phyloP scores from a whole-genome alignment of 2,329 filamentous ascomycete genomes.

The Aspergillus fischeri region DNA sequence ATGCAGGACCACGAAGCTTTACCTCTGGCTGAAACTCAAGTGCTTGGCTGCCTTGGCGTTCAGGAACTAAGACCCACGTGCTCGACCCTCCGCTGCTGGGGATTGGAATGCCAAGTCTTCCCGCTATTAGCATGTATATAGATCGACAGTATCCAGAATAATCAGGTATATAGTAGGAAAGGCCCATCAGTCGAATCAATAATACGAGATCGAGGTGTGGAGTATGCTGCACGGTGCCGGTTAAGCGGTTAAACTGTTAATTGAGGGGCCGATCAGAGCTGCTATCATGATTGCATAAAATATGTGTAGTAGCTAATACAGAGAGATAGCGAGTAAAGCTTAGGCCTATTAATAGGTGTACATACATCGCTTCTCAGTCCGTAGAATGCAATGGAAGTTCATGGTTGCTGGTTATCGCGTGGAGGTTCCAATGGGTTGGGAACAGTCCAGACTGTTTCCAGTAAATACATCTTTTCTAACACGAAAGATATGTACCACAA shows the following conservation, averaged over 20 bases:
- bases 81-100: not conserved
- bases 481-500: not conserved
- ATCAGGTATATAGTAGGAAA: not conserved
- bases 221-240: not conserved
- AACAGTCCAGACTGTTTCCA: too few relatives aligned
- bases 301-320: too few relatives aligned
- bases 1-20: not conserved
- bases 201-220: not conserved
- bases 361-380: too few relatives aligned
- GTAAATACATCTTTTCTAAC: too few relatives aligned
- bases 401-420: too few relatives aligned
- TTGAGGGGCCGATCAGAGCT: not conserved
- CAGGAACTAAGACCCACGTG: not conserved
- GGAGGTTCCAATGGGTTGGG: too few relatives aligned
- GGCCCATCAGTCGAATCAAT: too few relatives aligned
- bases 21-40: not conserved
- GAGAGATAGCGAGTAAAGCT: too few relatives aligned
- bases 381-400: too few relatives aligned
- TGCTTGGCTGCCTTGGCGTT: not conserved
- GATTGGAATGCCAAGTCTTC: not conserved
- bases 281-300: not conserved
- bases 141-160: not conserved
- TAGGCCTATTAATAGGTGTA: too few relatives aligned
- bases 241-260: not conserved
- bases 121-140: not conserved